Percentiles rank a stretch among this genome's conserved stretches.
These are phyloP conservation scores for Pseudohyphozyma bogoriensis DNA, from an alignment of 768 basidiomycete species.

Conservation along the genomic window DNA sequence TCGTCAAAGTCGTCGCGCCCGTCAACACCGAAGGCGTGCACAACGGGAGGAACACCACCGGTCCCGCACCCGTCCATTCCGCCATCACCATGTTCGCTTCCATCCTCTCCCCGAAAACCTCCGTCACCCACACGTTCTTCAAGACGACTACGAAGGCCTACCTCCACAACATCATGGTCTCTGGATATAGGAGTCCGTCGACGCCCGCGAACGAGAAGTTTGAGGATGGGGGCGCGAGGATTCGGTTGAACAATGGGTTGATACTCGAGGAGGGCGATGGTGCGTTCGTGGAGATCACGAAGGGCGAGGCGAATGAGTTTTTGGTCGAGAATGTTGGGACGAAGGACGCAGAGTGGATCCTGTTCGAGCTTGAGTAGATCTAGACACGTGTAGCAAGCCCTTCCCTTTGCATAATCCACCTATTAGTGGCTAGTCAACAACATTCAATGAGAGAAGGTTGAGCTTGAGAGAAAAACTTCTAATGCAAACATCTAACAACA, in stretches of 20 bases:
- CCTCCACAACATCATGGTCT: conserved; percentile 74
- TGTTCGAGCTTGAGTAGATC: conserved; percentile 69
- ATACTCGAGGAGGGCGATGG: conserved; percentile 79
- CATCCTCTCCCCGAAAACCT: conserved; percentile 51
- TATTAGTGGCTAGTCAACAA: no score
- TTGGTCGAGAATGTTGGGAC: conserved; percentile 52
- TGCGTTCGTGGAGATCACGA: conserved; percentile 53
- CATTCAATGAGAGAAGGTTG: no score
- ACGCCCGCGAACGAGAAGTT: conserved; percentile 44
- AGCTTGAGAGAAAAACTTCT: no score
- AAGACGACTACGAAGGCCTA: conserved; percentile 53
- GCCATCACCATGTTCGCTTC: conserved; percentile 60
- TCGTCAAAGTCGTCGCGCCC: conserved; percentile 68
- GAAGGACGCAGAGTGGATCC: conserved; percentile 57
- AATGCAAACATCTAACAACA: no score
- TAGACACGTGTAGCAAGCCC: no score
- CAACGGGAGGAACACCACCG: conserved; percentile 54
- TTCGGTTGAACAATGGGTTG: conserved; percentile 48
- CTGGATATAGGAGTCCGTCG: conserved; percentile 49
- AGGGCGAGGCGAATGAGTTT: conserved; percentile 40
- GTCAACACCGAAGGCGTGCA: conserved; percentile 49
- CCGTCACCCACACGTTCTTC: conserved; percentile 48
- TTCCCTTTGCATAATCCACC: no score
- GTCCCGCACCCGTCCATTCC: conserved; percentile 58
- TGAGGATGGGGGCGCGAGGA: conserved; percentile 48